phyloP scores from a whole-genome alignment of 371 early-diverging fungal species.

The Coemansia sp. region DNA sequence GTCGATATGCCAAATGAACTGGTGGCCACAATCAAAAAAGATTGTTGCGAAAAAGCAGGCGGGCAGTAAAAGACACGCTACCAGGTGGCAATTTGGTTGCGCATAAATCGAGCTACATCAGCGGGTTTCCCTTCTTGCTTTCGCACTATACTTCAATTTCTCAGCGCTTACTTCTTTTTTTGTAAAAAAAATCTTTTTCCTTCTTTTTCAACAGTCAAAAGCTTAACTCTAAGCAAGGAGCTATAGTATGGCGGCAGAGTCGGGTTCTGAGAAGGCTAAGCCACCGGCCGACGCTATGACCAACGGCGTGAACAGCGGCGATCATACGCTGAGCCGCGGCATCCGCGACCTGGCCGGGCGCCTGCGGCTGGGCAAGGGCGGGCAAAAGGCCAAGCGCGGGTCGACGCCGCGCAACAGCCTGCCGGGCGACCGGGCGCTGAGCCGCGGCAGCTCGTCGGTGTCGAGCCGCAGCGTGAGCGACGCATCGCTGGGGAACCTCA shows the following conservation, averaged over 20 bases:
- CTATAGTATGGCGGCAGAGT: slow-evolving; percentile 7
- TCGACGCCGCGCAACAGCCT: slow-evolving; percentile 11
- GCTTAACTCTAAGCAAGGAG: background rate
- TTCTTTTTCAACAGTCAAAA: background rate
- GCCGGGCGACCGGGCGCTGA: slow-evolving; percentile 1
- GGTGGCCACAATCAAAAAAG: no score
- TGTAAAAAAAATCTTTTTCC: background rate
- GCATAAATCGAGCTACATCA: slow-evolving; percentile 1
- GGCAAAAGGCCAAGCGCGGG: slow-evolving; percentile 9
- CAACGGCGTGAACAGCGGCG: background rate
- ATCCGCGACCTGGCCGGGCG: slow-evolving; percentile 16
- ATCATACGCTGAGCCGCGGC: slow-evolving; percentile 12
- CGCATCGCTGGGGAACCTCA: slow-evolving; percentile 8
- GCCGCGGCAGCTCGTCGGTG: slow-evolving; percentile 1
- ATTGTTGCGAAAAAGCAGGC: no score
- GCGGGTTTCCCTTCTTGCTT: background rate
- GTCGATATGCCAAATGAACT: no score
- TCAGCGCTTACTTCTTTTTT: slow-evolving; percentile 15
- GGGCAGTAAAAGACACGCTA: no score
- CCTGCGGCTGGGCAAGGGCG: slow-evolving; percentile 7
- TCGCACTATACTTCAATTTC: slow-evolving; percentile 6
- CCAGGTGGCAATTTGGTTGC: background rate
- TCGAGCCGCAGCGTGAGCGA: slow-evolving; percentile 9
- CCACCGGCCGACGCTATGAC: slow-evolving; percentile 6
- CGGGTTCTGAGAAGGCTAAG: slow-evolving; percentile 9